phyloP scores from a whole-genome alignment of 495 filamentous ascomycete species.

The Aspergillus nanangensis region DNA sequence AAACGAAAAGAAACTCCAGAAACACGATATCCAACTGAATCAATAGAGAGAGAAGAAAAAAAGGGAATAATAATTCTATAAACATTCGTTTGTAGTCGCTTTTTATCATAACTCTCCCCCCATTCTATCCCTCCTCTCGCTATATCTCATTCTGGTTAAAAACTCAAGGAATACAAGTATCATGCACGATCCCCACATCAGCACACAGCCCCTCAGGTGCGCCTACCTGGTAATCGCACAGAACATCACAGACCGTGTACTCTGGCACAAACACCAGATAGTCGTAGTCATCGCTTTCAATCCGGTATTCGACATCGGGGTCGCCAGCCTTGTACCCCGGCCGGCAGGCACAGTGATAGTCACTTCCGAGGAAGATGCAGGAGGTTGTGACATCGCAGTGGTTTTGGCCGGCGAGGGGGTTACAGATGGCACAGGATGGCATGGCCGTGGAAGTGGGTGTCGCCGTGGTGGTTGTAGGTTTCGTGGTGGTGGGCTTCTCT shows the following conservation, averaged over 20 bases:
- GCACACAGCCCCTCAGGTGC: background rate
- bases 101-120: too few relatives aligned
- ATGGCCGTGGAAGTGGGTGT: background rate
- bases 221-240: background rate
- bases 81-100: too few relatives aligned
- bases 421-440: background rate
- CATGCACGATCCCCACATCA: background rate
- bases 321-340: constrained; percentile 2
- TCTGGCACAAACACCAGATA: constrained; percentile 2
- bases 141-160: too few relatives aligned
- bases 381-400: background rate
- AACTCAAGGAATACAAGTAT: background rate
- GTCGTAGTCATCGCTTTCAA: background rate
- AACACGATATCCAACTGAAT: too few relatives aligned
- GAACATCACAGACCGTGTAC: background rate
- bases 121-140: too few relatives aligned
- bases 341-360: constrained; percentile 2
- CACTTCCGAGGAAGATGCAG: background rate
- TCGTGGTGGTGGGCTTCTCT: background rate
- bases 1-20: too few relatives aligned
- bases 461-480: background rate
- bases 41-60: too few relatives aligned
- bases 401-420: background rate
- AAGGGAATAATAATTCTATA: too few relatives aligned
- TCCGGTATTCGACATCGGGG: background rate